A percentile compares a stretch with the other conserved stretches of the same genome.
These are phyloP conservation scores for Apiotrichum domesticum DNA, from an alignment of 1,284 basidiomycete genomes.

Conservation along the genomic window DNA sequence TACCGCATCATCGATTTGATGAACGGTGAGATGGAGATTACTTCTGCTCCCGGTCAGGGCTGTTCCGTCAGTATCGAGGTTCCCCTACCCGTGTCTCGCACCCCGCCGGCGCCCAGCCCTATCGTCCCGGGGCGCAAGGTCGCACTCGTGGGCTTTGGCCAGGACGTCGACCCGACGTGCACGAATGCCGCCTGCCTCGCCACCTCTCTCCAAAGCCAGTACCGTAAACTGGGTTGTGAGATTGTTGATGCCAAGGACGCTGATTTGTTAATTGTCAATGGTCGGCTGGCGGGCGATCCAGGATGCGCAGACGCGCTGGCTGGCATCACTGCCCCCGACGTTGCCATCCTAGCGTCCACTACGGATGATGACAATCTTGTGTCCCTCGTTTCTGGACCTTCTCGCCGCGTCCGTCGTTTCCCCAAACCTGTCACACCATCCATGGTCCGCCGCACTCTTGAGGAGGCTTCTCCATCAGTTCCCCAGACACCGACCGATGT, in stretches of 20 bases:
- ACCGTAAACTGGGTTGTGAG: slow-evolving; percentile 27
- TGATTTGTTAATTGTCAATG: slow-evolving; percentile 33
- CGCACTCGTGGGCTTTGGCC: slow-evolving; percentile 31
- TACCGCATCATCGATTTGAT: slow-evolving; percentile 43
- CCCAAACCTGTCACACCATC: slow-evolving; percentile 35
- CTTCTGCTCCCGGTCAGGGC: slow-evolving; percentile 35
- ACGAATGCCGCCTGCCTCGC: slow-evolving; percentile 17
- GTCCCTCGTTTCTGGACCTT: not conserved
- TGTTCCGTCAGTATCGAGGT: slow-evolving; percentile 40
- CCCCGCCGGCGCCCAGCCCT: not conserved
- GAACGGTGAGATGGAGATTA: slow-evolving; percentile 42
- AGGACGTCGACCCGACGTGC: slow-evolving; percentile 1
- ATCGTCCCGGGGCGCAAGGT: slow-evolving; percentile 17
- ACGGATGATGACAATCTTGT: slow-evolving; percentile 15
- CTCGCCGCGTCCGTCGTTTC: slow-evolving; percentile 22
- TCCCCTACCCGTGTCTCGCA: slow-evolving; percentile 20
- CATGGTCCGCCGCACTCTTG: slow-evolving; percentile 26
- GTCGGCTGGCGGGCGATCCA: slow-evolving; percentile 21
- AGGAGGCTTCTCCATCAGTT: not conserved
- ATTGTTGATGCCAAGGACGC: slow-evolving; percentile 28
- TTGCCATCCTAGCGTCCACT: slow-evolving; percentile 28
- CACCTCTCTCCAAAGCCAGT: slow-evolving; percentile 26
- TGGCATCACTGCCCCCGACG: slow-evolving; percentile 18
- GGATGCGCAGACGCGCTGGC: slow-evolving; percentile 13
- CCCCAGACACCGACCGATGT: not conserved